These are phyloP conservation scores for Gossypium raimondii DNA, from an alignment of 345 rosid genomes.

Conservation along the genomic window DNA sequence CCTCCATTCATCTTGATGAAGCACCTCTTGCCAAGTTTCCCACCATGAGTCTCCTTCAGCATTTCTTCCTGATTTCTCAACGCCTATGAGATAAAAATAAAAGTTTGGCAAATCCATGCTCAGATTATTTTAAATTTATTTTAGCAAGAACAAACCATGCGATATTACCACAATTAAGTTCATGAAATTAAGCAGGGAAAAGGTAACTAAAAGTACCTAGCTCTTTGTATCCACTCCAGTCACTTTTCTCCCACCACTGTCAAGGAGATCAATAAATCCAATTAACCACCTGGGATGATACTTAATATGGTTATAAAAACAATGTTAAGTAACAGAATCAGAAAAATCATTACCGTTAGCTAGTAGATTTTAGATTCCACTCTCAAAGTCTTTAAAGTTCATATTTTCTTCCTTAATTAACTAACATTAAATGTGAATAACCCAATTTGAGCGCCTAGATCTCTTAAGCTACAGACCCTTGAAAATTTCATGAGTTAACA, in stretches of 20 bases:
- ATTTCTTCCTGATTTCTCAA: conserved; percentile 95
- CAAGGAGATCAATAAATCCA: conserved; percentile 78
- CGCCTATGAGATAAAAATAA: conserved; percentile 48
- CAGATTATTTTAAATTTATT: background rate
- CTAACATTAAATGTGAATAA: background rate
- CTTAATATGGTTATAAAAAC: conserved; percentile 39
- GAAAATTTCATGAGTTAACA: background rate
- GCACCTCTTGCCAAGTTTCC: conserved; percentile 99
- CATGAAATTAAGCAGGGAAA: conserved; percentile 10
- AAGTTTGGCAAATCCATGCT: conserved; percentile 2
- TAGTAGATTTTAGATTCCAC: background rate
- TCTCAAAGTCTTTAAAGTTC: background rate
- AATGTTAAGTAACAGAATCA: conserved; percentile 24
- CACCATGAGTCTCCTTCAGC: conserved; percentile 99
- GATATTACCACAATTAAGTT: background rate
- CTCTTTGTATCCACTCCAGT: conserved; percentile 99
- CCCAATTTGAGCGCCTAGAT: background rate
- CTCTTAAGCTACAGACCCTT: background rate
- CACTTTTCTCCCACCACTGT: conserved; percentile 99
- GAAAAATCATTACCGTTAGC: conserved; percentile 14
- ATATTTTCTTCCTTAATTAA: background rate
- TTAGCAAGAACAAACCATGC: background rate
- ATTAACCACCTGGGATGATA: conserved; percentile 77
- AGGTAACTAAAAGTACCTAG: conserved; percentile 54
- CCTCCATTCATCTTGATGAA: conserved; percentile 99